phyloP scores from a whole-genome alignment of 140 eudicot species.

The Senecio squalidus region DNA sequence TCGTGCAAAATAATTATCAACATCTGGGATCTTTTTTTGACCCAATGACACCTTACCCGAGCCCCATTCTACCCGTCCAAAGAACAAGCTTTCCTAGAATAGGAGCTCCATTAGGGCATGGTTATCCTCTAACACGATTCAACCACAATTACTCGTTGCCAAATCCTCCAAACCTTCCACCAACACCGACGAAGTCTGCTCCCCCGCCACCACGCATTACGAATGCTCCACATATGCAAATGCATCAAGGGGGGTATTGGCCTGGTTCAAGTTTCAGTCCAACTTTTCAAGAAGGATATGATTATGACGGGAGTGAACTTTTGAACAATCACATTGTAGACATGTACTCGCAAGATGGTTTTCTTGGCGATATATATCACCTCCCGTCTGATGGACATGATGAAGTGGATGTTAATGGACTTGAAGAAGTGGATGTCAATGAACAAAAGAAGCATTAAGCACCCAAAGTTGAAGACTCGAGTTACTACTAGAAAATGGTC shows the following conservation, averaged over 20 bases:
- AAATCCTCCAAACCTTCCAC: neutral
- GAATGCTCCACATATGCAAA: constrained; percentile 2
- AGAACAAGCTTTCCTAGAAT: neutral
- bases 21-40: neutral
- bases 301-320: neutral
- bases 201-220: neutral
- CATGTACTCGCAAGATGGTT: neutral
- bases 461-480: neutral
- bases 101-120: neutral
- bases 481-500: neutral
- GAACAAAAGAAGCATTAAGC: constrained; percentile 1
- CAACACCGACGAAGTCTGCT: neutral
- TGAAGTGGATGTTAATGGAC: too few species aligned
- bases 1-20: neutral
- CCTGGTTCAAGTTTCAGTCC: neutral
- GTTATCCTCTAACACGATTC: neutral
- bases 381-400: neutral
- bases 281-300: constrained; percentile 2
- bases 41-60: neutral
- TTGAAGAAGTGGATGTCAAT: neutral
- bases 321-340: neutral
- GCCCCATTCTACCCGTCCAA: neutral
- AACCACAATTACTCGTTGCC: neutral
- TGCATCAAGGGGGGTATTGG: neutral
- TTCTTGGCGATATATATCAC: neutral